phyloP scores from a whole-genome alignment of 495 filamentous ascomycete genomes.

The Hyaloscypha hepaticicola region DNA sequence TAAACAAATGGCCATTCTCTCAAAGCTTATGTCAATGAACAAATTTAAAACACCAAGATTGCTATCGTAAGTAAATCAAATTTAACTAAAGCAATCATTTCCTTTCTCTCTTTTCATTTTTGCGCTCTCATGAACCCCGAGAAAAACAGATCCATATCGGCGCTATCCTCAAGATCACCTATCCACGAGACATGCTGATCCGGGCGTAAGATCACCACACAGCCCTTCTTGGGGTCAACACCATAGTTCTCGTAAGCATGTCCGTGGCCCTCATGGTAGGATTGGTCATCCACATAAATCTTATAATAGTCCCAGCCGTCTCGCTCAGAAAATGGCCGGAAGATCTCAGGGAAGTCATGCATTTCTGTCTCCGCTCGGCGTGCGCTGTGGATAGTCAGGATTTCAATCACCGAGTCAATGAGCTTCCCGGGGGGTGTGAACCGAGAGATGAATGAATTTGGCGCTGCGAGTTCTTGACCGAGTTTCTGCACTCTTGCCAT shows the following conservation, averaged over 20 bases:
- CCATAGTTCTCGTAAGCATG: slow-evolving; percentile 64
- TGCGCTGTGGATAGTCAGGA: slow-evolving; percentile 60
- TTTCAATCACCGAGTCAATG: slow-evolving; percentile 50
- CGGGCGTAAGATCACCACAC: slow-evolving; percentile 59
- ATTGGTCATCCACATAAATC: slow-evolving; percentile 63
- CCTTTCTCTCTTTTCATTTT: too few species aligned
- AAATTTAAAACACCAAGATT: too few species aligned
- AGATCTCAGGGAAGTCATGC: slow-evolving; percentile 54
- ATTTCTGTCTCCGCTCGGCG: slow-evolving; percentile 51
- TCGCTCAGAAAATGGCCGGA: slow-evolving; percentile 57
- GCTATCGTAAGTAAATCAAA: too few species aligned
- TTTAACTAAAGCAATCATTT: too few species aligned
- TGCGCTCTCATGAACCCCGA: slow-evolving; percentile 10
- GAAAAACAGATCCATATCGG: slow-evolving; percentile 15
- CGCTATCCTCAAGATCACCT: slow-evolving; percentile 13
- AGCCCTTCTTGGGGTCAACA: slow-evolving; percentile 57
- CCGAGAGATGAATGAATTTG: slow-evolving; percentile 39
- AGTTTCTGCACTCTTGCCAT: slow-evolving; percentile 50
- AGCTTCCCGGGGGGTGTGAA: slow-evolving; percentile 43
- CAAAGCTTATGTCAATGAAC: too few species aligned
- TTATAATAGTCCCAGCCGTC: slow-evolving; percentile 65
- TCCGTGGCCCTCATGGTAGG: slow-evolving; percentile 58
- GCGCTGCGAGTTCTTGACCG: slow-evolving; percentile 38
- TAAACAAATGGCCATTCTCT: too few species aligned
- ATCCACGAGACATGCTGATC: slow-evolving; percentile 61